Conservation (phyloP, 192 early-diverging fungal genomes). For the Geranomyces variabilis region DNA sequence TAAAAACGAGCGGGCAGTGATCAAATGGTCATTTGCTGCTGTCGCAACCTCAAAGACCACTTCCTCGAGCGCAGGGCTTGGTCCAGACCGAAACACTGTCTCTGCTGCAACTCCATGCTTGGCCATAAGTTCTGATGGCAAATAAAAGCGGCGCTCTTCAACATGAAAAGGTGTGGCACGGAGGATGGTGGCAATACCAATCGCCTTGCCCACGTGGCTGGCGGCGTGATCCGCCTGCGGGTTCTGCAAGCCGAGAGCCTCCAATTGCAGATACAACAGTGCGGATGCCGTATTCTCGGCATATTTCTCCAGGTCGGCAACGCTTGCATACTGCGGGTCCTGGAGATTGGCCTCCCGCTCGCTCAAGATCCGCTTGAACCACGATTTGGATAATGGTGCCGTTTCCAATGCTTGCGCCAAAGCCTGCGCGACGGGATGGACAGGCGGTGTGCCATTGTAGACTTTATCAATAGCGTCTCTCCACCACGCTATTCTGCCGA, state of each 20-base stretch:
- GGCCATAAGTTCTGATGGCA: constrained; percentile 77
- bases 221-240: constrained; percentile 86
- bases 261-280: constrained; percentile 87
- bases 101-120: constrained; percentile 82
- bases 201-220: constrained; percentile 88
- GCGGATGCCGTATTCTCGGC: constrained; percentile 85
- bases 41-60: constrained; percentile 88
- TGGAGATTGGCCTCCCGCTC: constrained; percentile 65
- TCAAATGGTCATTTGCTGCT: constrained; percentile 74
- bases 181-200: constrained; percentile 77
- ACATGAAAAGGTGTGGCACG: constrained; percentile 75
- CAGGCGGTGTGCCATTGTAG: constrained; percentile 66
- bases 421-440: constrained; percentile 76
- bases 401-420: constrained; percentile 65
- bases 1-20: constrained; percentile 68
- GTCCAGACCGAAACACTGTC: constrained; percentile 65
- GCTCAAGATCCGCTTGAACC: constrained; percentile 79
- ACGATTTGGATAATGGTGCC: constrained; percentile 67
- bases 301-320: constrained; percentile 82
- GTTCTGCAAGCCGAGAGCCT: constrained; percentile 80
- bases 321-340: constrained; percentile 68
- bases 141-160: constrained; percentile 65
- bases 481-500: constrained; percentile 89
- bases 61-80: constrained; percentile 65
- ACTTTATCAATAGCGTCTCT: constrained; percentile 74